These are phyloP conservation scores for Boletus coccyginus DNA, from an alignment of 768 basidiomycete species.

Conservation along the genomic window DNA sequence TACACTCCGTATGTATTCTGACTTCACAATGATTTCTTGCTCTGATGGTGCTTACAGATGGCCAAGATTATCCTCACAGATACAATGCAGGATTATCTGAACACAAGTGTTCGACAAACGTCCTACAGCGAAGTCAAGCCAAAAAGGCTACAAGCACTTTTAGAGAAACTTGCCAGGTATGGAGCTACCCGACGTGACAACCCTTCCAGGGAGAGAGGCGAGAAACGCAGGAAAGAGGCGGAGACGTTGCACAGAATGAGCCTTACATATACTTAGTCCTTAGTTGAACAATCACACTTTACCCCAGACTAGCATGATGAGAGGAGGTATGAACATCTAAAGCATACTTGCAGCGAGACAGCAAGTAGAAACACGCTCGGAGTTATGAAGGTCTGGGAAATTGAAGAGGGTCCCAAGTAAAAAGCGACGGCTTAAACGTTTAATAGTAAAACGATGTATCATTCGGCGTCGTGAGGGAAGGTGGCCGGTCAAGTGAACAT, in stretches of 20 bases:
- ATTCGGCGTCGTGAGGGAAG: constrained; percentile 59
- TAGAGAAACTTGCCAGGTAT: constrained; percentile 76
- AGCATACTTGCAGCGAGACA: constrained; percentile 14
- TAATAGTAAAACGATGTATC: constrained; percentile 45
- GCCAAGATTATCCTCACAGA: constrained; percentile 70
- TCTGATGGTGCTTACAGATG: constrained; percentile 43
- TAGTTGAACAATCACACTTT: constrained; percentile 4
- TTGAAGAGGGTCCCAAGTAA: constrained; percentile 28
- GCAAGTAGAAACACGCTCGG: constrained; percentile 1
- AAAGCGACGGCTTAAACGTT: constrained; percentile 26
- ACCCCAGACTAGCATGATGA: constrained; percentile 4
- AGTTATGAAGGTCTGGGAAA: constrained; percentile 8
- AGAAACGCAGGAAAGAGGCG: constrained; percentile 73
- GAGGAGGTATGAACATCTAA: constrained; percentile 18
- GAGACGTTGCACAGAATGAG: constrained; percentile 67
- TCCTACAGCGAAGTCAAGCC: constrained; percentile 66
- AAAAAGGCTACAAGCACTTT: constrained; percentile 65
- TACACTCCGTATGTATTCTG: constrained; percentile 61
- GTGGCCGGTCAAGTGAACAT: constrained; percentile 50
- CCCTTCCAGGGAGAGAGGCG: constrained; percentile 60
- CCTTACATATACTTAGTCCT: constrained; percentile 15
- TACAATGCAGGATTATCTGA: constrained; percentile 75
- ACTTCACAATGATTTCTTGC: not conserved
- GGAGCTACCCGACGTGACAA: constrained; percentile 62
- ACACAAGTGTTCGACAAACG: constrained; percentile 64